These are phyloP conservation scores for Psilocybe sp. DNA, from an alignment of 768 basidiomycete genomes.

Conservation along the genomic window DNA sequence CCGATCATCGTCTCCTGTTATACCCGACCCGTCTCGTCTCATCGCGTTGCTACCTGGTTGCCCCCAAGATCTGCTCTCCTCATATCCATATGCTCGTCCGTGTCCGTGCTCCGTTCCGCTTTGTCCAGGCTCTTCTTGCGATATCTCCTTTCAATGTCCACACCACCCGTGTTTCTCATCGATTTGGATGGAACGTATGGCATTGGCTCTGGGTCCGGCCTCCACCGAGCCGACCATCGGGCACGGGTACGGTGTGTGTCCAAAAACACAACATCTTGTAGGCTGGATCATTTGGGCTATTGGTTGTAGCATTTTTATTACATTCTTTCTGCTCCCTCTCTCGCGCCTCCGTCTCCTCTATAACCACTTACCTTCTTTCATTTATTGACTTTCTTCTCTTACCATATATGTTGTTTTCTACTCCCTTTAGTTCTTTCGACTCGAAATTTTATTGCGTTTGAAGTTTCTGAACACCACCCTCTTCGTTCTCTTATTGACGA, in stretches of 20 bases:
- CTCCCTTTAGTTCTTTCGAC: conserved; percentile 32
- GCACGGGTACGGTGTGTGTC: conserved; percentile 1
- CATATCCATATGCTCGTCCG: conserved; percentile 21
- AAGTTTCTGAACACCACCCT: conserved; percentile 15
- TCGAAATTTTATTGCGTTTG: conserved; percentile 22
- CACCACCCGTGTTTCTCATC: conserved; percentile 17
- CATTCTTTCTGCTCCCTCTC: conserved; percentile 28
- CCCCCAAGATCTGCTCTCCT: conserved; percentile 9
- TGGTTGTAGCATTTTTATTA: conserved; percentile 60
- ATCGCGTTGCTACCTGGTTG: conserved; percentile 14
- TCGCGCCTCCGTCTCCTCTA: conserved; percentile 13
- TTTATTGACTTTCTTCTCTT: conserved; percentile 27
- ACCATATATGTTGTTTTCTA: conserved; percentile 32
- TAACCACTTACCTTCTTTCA: conserved; percentile 20
- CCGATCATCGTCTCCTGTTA: conserved; percentile 15
- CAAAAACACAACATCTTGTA: background rate
- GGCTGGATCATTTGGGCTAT: conserved; percentile 52
- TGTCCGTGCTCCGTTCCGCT: conserved; percentile 23
- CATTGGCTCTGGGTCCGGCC: conserved; percentile 32
- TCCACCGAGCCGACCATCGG: conserved; percentile 8
- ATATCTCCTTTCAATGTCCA: conserved; percentile 29
- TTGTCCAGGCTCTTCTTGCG: conserved; percentile 22
- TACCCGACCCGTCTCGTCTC: conserved; percentile 19
- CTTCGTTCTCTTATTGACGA: conserved; percentile 18
- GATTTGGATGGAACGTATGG: conserved; percentile 46